Base-by-base conservation (phyloP, 2,329 filamentous ascomycete genomes). In the Xylaria sp. region DNA sequence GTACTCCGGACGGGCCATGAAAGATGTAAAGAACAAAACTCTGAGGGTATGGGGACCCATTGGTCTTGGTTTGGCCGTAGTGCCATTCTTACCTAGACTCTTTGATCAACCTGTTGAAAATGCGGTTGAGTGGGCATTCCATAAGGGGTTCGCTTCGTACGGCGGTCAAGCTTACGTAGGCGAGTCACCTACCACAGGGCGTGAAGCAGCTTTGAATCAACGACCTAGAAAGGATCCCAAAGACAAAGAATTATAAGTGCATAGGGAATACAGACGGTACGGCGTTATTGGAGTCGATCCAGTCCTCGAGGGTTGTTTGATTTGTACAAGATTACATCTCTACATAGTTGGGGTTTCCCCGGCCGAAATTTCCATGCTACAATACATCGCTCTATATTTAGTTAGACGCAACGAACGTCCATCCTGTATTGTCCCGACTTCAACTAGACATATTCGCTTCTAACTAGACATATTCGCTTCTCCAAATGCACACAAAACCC, bases 71-170 rank as follows among this genome's bases (percentile, higher is more conserved):
- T 74, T 93, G 33, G 79, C 88, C 0, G 82, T 92, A 8, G 93
- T 97, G 8, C 94, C 93, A 0, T 90, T 93, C 75, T 76, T 97
- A 59, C 94, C 93, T 0, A 88, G 84, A 60, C 78, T 97, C 57
- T 97, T 97, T 70, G 93, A 99, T 72, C 85, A 96, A 75, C 94
- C 95, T 0, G 92, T 99, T 6, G 95, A 98, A 78, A 85, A 92
- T 65, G 92, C 91, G 0, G 92, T 97, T 0, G 93, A 98, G 73
- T 97, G 90, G 90, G 76, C 85, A 2, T 98, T 98, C 79, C 91
- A 96, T 71, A 91, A 88, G 70, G 90, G 85, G 0, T 95, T 97
- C 73, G 85, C 88, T 72, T 74, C 85, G 1, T 84, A 92, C 59
- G 93, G 91, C 3, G 93, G 87, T 1, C 76, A 81, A 35, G 67